These are phyloP conservation scores for Syzygium grande DNA, from an alignment of 345 rosid species.

Conservation along the genomic window DNA sequence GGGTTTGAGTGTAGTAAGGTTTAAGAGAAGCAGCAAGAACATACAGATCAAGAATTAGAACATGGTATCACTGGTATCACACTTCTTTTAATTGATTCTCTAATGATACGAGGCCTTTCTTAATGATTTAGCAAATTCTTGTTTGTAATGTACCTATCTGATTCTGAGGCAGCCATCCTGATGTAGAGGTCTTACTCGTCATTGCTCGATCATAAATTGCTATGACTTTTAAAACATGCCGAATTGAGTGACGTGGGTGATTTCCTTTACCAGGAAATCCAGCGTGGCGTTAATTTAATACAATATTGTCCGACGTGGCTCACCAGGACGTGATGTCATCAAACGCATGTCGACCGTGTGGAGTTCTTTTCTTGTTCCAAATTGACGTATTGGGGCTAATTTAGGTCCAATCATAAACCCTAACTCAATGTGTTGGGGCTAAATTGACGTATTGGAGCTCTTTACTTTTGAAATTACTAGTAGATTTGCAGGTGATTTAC, in stretches of 20 bases:
- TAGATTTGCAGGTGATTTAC: not conserved
- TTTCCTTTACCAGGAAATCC: too few relatives aligned
- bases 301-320: not conserved
- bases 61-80: too few relatives aligned
- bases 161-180: conserved; percentile 2
- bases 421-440: not conserved
- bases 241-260: not conserved
- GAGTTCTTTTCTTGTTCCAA: not conserved
- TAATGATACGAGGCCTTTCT: not conserved
- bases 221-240: not conserved
- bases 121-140: not conserved
- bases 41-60: not conserved
- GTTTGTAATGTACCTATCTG: not conserved
- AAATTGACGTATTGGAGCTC: not conserved
- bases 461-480: not conserved
- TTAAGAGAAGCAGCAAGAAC: not conserved
- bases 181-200: conserved; percentile 3
- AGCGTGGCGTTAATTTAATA: too few relatives aligned
- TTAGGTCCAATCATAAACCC: not conserved
- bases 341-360: not conserved
- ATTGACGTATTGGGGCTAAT: not conserved
- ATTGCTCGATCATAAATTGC: not conserved
- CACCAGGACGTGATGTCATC: not conserved
- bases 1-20: not conserved
- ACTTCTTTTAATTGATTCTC: not conserved